A percentile compares a stretch with the other conserved stretches of the same genome.
phyloP scores from a whole-genome alignment of 2,329 filamentous ascomycete species.

The Alternaria alternata region DNA sequence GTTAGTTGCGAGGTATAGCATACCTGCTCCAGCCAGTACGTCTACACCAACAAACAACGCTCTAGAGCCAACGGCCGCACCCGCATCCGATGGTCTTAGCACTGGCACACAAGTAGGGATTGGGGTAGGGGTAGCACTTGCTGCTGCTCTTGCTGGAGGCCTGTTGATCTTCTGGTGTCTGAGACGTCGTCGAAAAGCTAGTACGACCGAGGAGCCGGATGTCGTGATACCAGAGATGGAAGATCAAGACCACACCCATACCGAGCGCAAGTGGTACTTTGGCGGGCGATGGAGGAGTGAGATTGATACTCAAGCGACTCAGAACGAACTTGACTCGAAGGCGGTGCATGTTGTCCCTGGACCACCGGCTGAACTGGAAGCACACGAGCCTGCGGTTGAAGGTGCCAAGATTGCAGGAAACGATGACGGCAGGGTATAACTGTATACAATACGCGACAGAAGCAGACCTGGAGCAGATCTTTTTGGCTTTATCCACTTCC shows the following conservation, averaged over 20 bases:
- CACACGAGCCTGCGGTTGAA: background rate
- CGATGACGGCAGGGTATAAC: background rate
- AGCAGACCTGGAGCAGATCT: background rate
- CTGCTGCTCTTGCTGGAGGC: background rate
- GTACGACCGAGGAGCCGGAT: background rate
- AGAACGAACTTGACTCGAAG: constrained; percentile 15
- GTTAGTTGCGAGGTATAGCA: background rate
- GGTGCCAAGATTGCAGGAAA: background rate
- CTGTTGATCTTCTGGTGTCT: background rate
- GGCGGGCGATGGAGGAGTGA: constrained; percentile 12
- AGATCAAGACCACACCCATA: background rate
- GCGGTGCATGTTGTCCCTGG: constrained; percentile 12
- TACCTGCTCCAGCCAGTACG: background rate
- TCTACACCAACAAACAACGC: background rate
- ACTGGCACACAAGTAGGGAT: background rate
- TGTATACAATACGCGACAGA: too few species aligned
- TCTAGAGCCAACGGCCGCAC: background rate
- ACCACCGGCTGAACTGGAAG: constrained; percentile 6
- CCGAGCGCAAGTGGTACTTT: constrained; percentile 9
- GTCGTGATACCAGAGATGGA: background rate
- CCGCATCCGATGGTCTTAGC: background rate
- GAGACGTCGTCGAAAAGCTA: background rate
- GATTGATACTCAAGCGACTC: background rate
- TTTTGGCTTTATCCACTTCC: background rate
- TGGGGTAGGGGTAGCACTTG: background rate